Base-by-base conservation (phyloP, 2,329 filamentous ascomycete genomes). In the Paecilomyces variotii region DNA sequence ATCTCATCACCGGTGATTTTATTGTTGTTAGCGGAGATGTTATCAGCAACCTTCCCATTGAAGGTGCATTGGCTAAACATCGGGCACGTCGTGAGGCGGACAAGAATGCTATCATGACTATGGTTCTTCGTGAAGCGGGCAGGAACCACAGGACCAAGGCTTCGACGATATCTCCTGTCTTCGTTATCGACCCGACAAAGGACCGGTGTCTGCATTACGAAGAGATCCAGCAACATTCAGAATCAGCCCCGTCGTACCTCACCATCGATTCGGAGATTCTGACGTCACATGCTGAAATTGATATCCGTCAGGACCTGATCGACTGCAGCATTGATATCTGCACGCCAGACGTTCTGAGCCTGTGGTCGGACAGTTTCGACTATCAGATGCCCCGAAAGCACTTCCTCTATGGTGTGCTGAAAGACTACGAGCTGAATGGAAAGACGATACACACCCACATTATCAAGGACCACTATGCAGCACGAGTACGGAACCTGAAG, bases 311-410 rank as follows among this genome's bases (percentile, higher is more conserved):
- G 63, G 93, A 99, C 74, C 78, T 99, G 59, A 89, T 97, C 61
- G 94, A 99, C 73, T 92, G 91, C 66, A 89, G 90, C 56, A 94
- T 99, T 68, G 94, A 99, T 71, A 97, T 99, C 63, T 97, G 93
- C 75, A 97, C 94, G 0, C 92, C 93, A 0, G 94, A 97, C 70
- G 92, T 97, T 7, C 82, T 97, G 51, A 92, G 92, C 6, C 78
- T 97, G 59, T 99, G 94, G 90, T 94, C 91, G 7, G 94, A 99
- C 75, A 96, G 92, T 70, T 99, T 97, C 68, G 93, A 99, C 73
- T 97, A 96, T 73, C 91, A 97, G 72, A 82, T 91, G 6, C 91
- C 93, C 1, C 84, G 92, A 57, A 88, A 87, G 67, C 91, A 96
- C 68, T 97, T 96, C 67, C 76, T 99, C 35, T 90, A 92, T 70